These are phyloP conservation scores for Teunomyces aglyptinius DNA, from an alignment of 805 yeast species.

Conservation along the genomic window DNA sequence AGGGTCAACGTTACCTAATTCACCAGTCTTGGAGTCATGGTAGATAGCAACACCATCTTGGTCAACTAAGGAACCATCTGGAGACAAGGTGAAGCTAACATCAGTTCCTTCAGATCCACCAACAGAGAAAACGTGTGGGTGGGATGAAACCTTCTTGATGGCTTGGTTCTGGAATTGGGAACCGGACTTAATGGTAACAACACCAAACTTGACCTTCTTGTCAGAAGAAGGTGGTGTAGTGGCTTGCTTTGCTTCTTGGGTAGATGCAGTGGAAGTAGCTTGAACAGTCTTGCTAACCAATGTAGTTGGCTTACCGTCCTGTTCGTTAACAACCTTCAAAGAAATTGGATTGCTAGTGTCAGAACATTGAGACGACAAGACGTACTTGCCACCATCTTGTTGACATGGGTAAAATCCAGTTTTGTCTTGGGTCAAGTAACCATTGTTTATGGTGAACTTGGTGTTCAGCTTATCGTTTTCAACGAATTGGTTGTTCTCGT, in stretches of 20 bases:
- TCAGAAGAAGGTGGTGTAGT: conserved; percentile 2
- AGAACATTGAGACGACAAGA: conserved; percentile 8
- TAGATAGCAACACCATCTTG: conserved; percentile 30
- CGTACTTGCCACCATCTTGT: conserved; percentile 2
- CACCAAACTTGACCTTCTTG: conserved; percentile 13
- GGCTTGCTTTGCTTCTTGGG: neutral
- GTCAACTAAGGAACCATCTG: conserved; percentile 30
- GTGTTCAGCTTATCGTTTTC: conserved; percentile 7
- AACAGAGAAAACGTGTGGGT: conserved; percentile 33
- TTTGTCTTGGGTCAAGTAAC: conserved; percentile 12
- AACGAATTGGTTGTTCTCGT: conserved; percentile 5
- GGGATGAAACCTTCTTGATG: conserved; percentile 27
- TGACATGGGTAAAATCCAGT: conserved; percentile 12
- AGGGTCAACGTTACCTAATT: conserved; percentile 32
- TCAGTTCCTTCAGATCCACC: conserved; percentile 31
- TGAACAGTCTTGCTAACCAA: conserved; percentile 3
- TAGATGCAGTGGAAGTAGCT: conserved; percentile 3
- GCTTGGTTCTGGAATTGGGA: conserved; percentile 22
- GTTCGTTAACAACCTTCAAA: conserved; percentile 6
- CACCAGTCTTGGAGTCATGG: conserved; percentile 29
- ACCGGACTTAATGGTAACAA: conserved; percentile 24
- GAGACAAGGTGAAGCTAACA: conserved; percentile 21
- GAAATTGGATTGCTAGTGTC: conserved; percentile 11
- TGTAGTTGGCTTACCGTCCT: neutral
- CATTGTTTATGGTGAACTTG: conserved; percentile 10